phyloP scores from a whole-genome alignment of 1,284 basidiomycete genomes.

The Austroboletus olivaceoglutinosus region DNA sequence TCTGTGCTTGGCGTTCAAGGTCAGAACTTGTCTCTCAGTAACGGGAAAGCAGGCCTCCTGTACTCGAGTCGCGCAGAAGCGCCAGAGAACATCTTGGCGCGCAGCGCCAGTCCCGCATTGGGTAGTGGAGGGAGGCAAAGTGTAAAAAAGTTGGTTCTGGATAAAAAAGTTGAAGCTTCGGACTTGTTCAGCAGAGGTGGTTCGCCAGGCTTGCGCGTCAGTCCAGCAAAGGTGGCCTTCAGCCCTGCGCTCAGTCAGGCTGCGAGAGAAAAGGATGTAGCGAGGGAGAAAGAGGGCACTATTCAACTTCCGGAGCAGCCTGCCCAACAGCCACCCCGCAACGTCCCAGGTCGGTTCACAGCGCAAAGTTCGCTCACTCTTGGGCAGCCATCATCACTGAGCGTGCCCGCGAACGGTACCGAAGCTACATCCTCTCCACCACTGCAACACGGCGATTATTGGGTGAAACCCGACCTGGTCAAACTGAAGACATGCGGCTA shows the following conservation, averaged over 20 bases:
- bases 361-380: constrained; percentile 40
- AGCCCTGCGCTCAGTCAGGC: constrained; percentile 71
- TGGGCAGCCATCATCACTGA: constrained; percentile 20
- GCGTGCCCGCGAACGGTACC: constrained; percentile 26
- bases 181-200: constrained; percentile 63
- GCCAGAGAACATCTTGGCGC: constrained; percentile 54
- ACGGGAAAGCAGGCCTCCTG: constrained; percentile 53
- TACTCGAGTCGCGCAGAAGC: constrained; percentile 48
- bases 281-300: constrained; percentile 59
- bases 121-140: constrained; percentile 74
- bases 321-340: constrained; percentile 43
- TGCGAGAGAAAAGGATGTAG: constrained; percentile 67
- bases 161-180: constrained; percentile 74
- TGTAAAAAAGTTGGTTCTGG: constrained; percentile 93
- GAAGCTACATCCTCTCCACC: constrained; percentile 30
- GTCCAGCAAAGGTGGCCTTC: constrained; percentile 59
- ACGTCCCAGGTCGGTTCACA: constrained; percentile 48
- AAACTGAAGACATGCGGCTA: constrained; percentile 69
- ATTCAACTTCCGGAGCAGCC: constrained; percentile 33
- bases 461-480: constrained; percentile 74
- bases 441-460: constrained; percentile 86
- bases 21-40: constrained; percentile 45
- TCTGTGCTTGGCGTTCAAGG: constrained; percentile 29
- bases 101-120: constrained; percentile 68
- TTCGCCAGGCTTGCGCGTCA: constrained; percentile 40